These are phyloP conservation scores for Exophiala bonariae DNA, from an alignment of 2,329 filamentous ascomycete species.

Conservation along the genomic window DNA sequence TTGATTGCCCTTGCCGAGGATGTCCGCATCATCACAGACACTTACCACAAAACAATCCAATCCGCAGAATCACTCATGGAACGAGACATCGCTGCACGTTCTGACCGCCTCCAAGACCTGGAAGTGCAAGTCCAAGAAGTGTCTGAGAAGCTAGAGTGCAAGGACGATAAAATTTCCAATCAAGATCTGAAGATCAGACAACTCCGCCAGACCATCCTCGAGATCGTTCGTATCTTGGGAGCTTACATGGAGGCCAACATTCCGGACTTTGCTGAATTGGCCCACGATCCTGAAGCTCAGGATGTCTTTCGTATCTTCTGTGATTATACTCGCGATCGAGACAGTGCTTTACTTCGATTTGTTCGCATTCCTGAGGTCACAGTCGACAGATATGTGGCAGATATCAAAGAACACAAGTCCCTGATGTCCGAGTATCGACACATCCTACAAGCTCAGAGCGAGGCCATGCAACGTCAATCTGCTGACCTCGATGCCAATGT, in stretches of 20 bases:
- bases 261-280: conserved; percentile 6
- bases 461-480: conserved; percentile 18
- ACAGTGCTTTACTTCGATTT: conserved; percentile 6
- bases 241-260: conserved; percentile 20
- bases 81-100: conserved; percentile 12
- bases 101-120: conserved; percentile 17
- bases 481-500: conserved; percentile 10
- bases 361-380: conserved; percentile 20
- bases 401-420: conserved; percentile 10
- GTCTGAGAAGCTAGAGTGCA: conserved; percentile 8
- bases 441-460: conserved; percentile 12
- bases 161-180: conserved; percentile 16
- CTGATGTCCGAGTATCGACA: conserved; percentile 15
- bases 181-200: conserved; percentile 14
- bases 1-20: conserved; percentile 12
- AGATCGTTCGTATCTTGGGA: conserved; percentile 18
- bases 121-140: conserved; percentile 15
- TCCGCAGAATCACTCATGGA: conserved; percentile 22
- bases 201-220: conserved; percentile 17
- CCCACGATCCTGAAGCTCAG: conserved; percentile 16
- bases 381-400: conserved; percentile 7
- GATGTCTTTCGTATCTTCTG: conserved; percentile 20
- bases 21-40: conserved; percentile 14
- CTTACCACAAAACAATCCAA: conserved; percentile 19
- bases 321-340: conserved; percentile 13